Base-by-base conservation (phyloP, 257 asterid genomes). In the Fraxinus pennsylvanica region DNA sequence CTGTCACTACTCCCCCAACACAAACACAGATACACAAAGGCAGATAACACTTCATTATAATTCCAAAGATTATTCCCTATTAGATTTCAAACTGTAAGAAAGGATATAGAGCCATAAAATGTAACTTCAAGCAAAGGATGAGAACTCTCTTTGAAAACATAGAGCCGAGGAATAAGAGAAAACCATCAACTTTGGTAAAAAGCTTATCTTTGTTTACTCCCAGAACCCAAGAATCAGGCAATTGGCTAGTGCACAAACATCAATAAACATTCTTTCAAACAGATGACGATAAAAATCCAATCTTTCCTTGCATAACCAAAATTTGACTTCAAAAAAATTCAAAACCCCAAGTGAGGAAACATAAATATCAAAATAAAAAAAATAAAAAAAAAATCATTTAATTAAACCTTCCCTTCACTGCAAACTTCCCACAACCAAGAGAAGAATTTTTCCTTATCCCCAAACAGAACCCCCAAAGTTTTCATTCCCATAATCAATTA, bases 361-460 rank as follows among this genome's bases (percentile, higher is more conserved):
- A 10, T 22, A 25, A 63, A 54, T 21, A 25, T 30, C 68, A 61
- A 61, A 4, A 63, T 2, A 65, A 38, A 29, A 0, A 66, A 68
- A 75, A 14, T 54, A 0, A 25, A 25, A 25, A 25, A 25, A 25
- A 54, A 69, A 8, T 29, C 35, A 68, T 61, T 43, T 50, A 33
- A 43, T 78, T 57, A 52, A 70, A 81, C 47, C 68, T 30, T 52
- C 5, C 66, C 45, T 67, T 72, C 32, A 69, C 68, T 71, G 75
- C 21, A 71, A 30, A 57, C 36, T 66, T 39, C 76, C 73, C 35
- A 57, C 22, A 77, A 71, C 54, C 78, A 81, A 81, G 39, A 67
- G 68, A 78, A 77, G 79, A 84, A 72, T 79, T 72, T 69, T 72
- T 25, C 13, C 32, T 9, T 15, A 10, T 61, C 32, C 73, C 13